A percentile compares a stretch with the other conserved stretches of the same genome.
phyloP scores from a whole-genome alignment of 306 rosid species.

The Luffa aegyptiaca region DNA sequence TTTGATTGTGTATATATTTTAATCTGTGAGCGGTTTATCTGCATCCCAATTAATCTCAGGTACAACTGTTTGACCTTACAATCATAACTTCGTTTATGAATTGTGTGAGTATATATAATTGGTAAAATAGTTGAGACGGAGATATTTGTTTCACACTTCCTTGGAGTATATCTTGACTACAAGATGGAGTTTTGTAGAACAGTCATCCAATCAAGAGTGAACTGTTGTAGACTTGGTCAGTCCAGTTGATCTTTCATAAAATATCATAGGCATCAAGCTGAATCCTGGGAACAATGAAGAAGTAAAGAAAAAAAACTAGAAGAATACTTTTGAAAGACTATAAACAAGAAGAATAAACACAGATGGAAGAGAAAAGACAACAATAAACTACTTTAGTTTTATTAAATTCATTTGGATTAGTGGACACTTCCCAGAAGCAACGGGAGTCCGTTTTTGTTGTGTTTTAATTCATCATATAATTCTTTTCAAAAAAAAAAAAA shows the following conservation, averaged over 20 bases:
- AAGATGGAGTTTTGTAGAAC: neutral
- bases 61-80: neutral
- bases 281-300: neutral
- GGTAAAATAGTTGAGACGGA: neutral
- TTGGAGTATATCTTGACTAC: neutral
- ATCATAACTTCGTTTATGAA: neutral
- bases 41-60: neutral
- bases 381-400: neutral
- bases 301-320: neutral
- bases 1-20: neutral
- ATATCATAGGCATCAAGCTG: neutral
- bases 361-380: neutral
- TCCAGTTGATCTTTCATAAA: neutral
- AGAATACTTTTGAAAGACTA: neutral
- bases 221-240: neutral
- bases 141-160: neutral
- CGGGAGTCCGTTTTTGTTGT: neutral
- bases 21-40: neutral
- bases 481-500: no score
- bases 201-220: neutral
- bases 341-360: neutral
- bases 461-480: neutral
- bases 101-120: neutral
- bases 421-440: neutral
- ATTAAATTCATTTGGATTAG: neutral